Percentiles rank a stretch among this genome's conserved stretches.
These are phyloP conservation scores for Aurantiochytrium sp. DNA, from an alignment of 108 stramenopile genomes.

Conservation along the genomic window DNA sequence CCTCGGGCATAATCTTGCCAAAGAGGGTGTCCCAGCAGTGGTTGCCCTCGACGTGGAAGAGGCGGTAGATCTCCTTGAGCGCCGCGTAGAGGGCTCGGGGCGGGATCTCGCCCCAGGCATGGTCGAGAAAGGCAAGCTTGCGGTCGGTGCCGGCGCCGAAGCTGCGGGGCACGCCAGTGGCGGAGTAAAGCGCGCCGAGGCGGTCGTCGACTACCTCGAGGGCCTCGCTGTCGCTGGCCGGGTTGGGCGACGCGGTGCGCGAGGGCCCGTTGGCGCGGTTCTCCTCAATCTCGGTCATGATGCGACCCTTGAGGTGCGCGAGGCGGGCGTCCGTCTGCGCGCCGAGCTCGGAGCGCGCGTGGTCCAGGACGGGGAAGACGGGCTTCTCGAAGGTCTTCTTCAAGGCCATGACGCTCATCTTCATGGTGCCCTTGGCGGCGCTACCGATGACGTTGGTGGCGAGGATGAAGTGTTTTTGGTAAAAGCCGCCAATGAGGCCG, in stretches of 20 bases:
- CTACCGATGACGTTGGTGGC: constrained; percentile 42
- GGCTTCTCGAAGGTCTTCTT: constrained; percentile 35
- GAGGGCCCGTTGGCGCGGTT: background rate
- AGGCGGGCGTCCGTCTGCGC: constrained; percentile 28
- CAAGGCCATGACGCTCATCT: constrained; percentile 34
- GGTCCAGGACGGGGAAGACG: constrained; percentile 37
- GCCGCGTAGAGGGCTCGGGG: constrained; percentile 26
- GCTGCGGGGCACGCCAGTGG: background rate
- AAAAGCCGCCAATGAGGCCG: constrained; percentile 39
- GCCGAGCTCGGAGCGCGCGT: constrained; percentile 33
- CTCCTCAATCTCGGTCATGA: constrained; percentile 39
- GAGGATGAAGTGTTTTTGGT: constrained; percentile 38
- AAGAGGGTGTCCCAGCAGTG: constrained; percentile 35
- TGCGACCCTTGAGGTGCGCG: constrained; percentile 30
- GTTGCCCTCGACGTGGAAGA: constrained; percentile 33
- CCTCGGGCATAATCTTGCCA: constrained; percentile 35
- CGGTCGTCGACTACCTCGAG: background rate
- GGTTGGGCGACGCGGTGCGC: background rate
- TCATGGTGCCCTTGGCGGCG: constrained; percentile 42
- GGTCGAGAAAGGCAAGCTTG: constrained; percentile 34
- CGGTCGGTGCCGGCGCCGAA: background rate
- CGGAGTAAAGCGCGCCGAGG: background rate
- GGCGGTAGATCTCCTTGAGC: constrained; percentile 17
- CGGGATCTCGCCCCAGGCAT: constrained; percentile 41
- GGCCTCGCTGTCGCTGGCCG: background rate